Evolutionary conservation across 116 monocot species (phyloP).

Genomic region (Posidonia oceanica): DNA sequence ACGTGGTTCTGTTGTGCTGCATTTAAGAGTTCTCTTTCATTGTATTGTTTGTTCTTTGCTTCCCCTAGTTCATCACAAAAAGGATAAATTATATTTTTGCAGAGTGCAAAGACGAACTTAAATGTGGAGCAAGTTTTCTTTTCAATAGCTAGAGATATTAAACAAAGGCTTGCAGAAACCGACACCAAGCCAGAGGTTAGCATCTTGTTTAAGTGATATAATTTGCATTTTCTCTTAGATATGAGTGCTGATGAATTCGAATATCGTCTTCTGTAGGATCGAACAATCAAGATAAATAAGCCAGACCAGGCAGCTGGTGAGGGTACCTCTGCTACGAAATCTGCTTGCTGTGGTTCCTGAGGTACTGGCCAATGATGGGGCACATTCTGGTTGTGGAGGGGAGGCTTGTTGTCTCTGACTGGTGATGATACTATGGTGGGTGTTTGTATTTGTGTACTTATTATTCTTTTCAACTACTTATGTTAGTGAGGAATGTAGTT

Average conservation of each 20-base stretch:
- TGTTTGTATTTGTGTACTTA: slow-evolving; percentile 6
- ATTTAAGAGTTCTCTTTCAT: neutral
- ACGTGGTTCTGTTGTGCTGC: neutral
- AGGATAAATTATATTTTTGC: neutral
- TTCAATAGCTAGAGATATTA: slow-evolving; percentile 62
- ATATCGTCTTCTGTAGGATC: slow-evolving; percentile 17
- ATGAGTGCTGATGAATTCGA: neutral
- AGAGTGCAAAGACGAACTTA: slow-evolving; percentile 71
- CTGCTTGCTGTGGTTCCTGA: slow-evolving; percentile 27
- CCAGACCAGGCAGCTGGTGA: slow-evolving; percentile 16
- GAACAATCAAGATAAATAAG: slow-evolving; percentile 36
- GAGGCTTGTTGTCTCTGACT: neutral
- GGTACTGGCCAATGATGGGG: neutral
- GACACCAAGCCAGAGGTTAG: slow-evolving; percentile 45
- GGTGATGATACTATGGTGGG: neutral
- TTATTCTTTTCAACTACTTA: slow-evolving; percentile 11
- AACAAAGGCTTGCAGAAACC: slow-evolving; percentile 51
- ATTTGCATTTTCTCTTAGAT: neutral
- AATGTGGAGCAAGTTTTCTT: slow-evolving; percentile 73
- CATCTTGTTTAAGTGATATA: neutral
- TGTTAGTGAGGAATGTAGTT: neutral
- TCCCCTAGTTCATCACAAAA: too few species aligned
- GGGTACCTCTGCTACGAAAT: slow-evolving; percentile 14
- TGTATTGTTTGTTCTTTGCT: neutral
- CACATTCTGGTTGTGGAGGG: neutral